Evolutionary conservation across 2,329 filamentous ascomycete species (phyloP).

Genomic region (Monilinia aucupariae): DNA sequence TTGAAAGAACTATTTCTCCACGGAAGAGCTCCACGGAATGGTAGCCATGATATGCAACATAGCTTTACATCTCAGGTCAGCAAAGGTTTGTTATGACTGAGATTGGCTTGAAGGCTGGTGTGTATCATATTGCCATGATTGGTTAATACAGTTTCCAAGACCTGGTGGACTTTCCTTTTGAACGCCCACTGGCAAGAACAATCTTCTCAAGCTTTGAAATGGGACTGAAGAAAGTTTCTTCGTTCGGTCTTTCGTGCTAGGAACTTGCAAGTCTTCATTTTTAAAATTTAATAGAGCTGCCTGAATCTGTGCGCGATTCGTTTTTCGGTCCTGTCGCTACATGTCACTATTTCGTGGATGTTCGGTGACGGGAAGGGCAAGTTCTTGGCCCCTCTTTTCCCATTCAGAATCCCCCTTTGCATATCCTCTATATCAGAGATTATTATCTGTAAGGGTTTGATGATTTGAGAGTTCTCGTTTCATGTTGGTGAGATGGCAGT

Average conservation of each 20-base stretch:
- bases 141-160: neutral
- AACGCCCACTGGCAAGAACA: too few relatives aligned
- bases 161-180: neutral
- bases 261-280: neutral
- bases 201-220: neutral
- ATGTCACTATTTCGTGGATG: neutral
- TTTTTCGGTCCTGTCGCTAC: neutral
- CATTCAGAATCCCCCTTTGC: neutral
- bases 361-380: neutral
- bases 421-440: neutral
- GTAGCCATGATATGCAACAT: neutral
- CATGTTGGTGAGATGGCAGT: neutral
- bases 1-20: neutral
- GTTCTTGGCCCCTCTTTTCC: neutral
- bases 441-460: neutral
- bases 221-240: neutral
- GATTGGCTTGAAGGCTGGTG: too few relatives aligned
- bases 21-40: neutral
- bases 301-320: neutral
- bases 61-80: neutral
- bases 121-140: too few relatives aligned
- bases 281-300: neutral
- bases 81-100: too few relatives aligned
- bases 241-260: neutral
- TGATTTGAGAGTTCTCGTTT: neutral